Percentiles rank a stretch among this genome's conserved stretches.
Conservation (phyloP, 768 basidiomycete genomes). For the Pulveroboletus sp. region DNA sequence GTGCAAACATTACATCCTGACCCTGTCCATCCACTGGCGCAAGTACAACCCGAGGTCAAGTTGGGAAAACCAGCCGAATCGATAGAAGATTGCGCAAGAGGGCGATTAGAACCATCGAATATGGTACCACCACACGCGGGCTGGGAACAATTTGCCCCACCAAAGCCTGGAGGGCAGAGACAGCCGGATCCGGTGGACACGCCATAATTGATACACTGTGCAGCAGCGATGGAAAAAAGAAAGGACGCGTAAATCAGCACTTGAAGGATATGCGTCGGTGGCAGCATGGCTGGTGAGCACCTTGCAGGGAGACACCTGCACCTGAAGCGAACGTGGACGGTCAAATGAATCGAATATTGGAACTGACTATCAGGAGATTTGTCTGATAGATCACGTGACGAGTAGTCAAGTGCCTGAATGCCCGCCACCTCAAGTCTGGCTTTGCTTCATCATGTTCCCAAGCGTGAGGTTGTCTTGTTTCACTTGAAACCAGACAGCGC, state of each 20-base stretch:
- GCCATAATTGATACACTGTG: slow-evolving; percentile 28
- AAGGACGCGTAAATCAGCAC: slow-evolving; percentile 11
- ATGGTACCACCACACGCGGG: slow-evolving; percentile 79
- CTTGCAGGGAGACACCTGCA: not conserved
- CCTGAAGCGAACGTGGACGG: not conserved
- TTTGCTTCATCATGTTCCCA: slow-evolving; percentile 36
- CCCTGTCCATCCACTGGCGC: slow-evolving; percentile 73
- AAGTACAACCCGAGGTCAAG: slow-evolving; percentile 65
- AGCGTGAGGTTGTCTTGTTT: slow-evolving; percentile 27
- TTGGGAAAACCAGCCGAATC: slow-evolving; percentile 50
- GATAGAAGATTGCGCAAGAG: slow-evolving; percentile 40
- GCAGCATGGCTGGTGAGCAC: slow-evolving; percentile 7
- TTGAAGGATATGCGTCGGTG: not conserved
- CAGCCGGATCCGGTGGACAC: slow-evolving; percentile 37
- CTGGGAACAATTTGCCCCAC: slow-evolving; percentile 61
- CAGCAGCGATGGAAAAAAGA: slow-evolving; percentile 7
- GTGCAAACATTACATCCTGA: slow-evolving; percentile 78
- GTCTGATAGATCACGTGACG: too few species aligned
- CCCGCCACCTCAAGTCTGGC: not conserved
- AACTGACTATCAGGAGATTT: too few species aligned
- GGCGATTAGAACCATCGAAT: slow-evolving; percentile 62
- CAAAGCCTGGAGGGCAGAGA: slow-evolving; percentile 78
- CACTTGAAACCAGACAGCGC: not conserved
- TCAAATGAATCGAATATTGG: not conserved
- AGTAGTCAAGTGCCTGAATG: too few species aligned